These are phyloP conservation scores for Backusella liffmaniae DNA, from an alignment of 192 early-diverging fungal species.

Conservation along the genomic window DNA sequence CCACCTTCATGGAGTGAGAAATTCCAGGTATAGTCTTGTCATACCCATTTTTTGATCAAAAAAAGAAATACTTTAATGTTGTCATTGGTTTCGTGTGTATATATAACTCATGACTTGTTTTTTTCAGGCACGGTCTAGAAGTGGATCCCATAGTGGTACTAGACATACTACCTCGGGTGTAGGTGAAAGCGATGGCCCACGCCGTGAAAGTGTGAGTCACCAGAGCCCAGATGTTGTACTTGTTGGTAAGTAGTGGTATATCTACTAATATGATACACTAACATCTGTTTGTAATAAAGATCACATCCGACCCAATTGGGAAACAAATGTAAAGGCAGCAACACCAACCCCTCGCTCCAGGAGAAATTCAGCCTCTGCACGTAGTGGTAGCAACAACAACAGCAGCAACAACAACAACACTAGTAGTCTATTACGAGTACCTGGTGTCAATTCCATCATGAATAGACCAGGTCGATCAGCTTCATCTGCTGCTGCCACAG, in stretches of 20 bases:
- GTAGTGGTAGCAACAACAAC: not conserved
- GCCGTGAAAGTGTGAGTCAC: conserved; percentile 50
- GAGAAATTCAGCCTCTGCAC: conserved; percentile 30
- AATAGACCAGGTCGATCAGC: conserved; percentile 36
- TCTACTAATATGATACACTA: too few relatives aligned
- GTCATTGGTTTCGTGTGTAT: not conserved
- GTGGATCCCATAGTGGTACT: conserved; percentile 20
- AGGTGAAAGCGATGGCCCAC: conserved; percentile 17
- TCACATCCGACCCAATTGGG: conserved; percentile 72
- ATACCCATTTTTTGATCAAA: not conserved
- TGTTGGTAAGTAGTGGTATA: conserved; percentile 44
- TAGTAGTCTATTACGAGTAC: not conserved
- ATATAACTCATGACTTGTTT: not conserved
- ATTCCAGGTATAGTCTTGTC: conserved; percentile 8
- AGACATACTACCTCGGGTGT: conserved; percentile 35
- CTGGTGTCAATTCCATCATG: conserved; percentile 13
- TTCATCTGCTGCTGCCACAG: conserved; percentile 43
- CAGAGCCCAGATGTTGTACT: conserved; percentile 65
- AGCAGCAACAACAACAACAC: not conserved
- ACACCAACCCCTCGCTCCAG: conserved; percentile 44
- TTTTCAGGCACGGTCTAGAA: conserved; percentile 4
- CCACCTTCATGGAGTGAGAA: conserved; percentile 20
- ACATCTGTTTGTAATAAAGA: conserved; percentile 40
- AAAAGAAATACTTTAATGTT: not conserved
- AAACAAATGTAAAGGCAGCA: conserved; percentile 22